Evolutionary conservation across 805 yeast genomes (phyloP), one percentile per base, ranked within the genome.

Genomic region (Schwanniomyces sp.): DNA sequence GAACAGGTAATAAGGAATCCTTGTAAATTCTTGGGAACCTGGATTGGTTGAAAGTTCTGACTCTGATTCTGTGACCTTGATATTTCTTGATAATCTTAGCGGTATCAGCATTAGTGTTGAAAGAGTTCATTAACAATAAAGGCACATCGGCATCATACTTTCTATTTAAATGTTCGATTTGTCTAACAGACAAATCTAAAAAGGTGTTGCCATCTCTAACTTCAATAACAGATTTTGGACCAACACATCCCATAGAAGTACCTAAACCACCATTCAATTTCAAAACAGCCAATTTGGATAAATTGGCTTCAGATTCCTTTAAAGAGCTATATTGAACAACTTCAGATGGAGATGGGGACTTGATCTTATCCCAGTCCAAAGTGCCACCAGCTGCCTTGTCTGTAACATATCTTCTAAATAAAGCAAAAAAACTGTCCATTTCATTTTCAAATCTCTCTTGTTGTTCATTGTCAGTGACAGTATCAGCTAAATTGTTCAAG

Each of bases 231-330:
- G 96, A 88, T 72, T 91, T 91, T 54, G 99, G 99, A 49, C 99
- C 99, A 52, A 94, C 97, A 76, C 99, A 94, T 49, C 99, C 99
- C 99, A 94, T 94, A 8, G 98, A 92, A 17, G 99, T 94, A 65
- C 99, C 99, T 58, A 94, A 79, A 38, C 99, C 99, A 78, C 99
- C 99, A 67, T 94, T 94, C 67, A 94, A 81, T 75, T 94, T 94
- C 70, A 94, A 79, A 37, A 94, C 99, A 7, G 97, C 98, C 66
- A 94, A 80, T 70, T 91, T 91, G 57, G 83, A 71, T 61, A 94
- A 78, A 67, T 82, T 78, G 40, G 68, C 54, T 11, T 69, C 61
- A 7, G 55, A 54, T 5, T 63, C 62, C 34, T 54, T 54, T 54
- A 91, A 77, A 34, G 76, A 62, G 34, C 70, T 61, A 75, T 88